phyloP scores from a whole-genome alignment of 2,329 filamentous ascomycete species.

The Didymella glomerata region DNA sequence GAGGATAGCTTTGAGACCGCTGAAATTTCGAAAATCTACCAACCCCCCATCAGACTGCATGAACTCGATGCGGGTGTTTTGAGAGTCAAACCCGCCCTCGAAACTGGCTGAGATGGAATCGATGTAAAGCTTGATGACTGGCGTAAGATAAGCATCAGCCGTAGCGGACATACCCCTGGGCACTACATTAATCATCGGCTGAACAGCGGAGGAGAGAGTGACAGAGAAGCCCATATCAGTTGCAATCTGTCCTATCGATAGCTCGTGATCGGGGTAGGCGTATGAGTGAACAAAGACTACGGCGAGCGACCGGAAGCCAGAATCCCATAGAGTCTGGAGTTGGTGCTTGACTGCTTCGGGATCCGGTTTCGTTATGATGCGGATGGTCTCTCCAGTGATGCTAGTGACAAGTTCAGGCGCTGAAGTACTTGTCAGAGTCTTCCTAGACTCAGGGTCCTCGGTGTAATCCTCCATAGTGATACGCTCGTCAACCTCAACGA shows the following conservation, averaged over 20 bases:
- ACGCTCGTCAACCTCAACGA: constrained; percentile 30
- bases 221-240: constrained; percentile 41
- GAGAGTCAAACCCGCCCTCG: constrained; percentile 29
- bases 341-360: constrained; percentile 13
- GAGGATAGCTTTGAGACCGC: constrained; percentile 43
- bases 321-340: constrained; percentile 32
- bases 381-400: constrained; percentile 40
- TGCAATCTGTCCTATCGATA: constrained; percentile 38
- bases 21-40: constrained; percentile 37
- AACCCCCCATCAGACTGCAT: constrained; percentile 50
- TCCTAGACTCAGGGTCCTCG: constrained; percentile 31
- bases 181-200: constrained; percentile 37
- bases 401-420: constrained; percentile 28
- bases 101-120: constrained; percentile 30
- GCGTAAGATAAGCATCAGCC: constrained; percentile 42
- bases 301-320: constrained; percentile 50
- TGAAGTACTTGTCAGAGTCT: constrained; percentile 6
- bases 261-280: constrained; percentile 45
- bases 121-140: constrained; percentile 33
- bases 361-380: constrained; percentile 36
- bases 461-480: constrained; percentile 44
- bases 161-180: constrained; percentile 35
- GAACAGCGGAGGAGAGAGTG: constrained; percentile 37
- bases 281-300: constrained; percentile 49
- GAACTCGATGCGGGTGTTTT: constrained; percentile 44